Evolutionary conservation across 2,329 filamentous ascomycete species (phyloP), one percentile per base, ranked within the genome.

Genomic region (Colletotrichum sojae): DNA sequence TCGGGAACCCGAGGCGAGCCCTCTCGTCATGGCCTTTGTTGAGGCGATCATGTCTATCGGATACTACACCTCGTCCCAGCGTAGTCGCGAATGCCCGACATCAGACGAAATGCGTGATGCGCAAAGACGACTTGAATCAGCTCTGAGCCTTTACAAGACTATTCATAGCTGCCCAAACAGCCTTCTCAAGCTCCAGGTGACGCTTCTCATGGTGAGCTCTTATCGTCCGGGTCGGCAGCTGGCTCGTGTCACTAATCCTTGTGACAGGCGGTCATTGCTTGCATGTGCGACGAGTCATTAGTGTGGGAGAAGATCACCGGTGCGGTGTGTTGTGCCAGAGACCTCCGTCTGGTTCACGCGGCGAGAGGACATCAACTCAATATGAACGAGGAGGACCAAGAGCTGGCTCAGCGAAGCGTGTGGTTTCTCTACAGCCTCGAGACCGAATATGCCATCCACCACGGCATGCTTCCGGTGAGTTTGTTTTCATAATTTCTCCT

Each of bases 371-470:
- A 69, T n/a, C 61, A 66, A 20, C 10, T 49, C 0, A 45, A 22
- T n/a, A 60, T 69, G 40, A 66, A 43, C n/a, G 43, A 66, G 9
- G 49, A 66, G 12, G 66, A 69, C 1, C 62, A 66, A 13, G 49
- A 59, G 13, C 43, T 66, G 16, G 61, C 62, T 2, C 61, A 66
- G 10, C 39, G 62, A 2, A 65, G 61, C 9, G 55, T 69, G 5
- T 69, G 66, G 66, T 69, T 69, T 39, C 62, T 66, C 3, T 69
- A 66, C 55, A 69, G 55, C 55, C 45, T 69, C 2, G 66, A 69
- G 22, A 60, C 55, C 1, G 55, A 65, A 2, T 65, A 69, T 36
- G 66, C 66, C 0, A 66, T 69, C 6, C 66, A 66, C 5, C 61
- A 69, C 2, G 66, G 66, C 4, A 66, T 69, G 61, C 61, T 69